These are phyloP conservation scores for Boletus barrowsii DNA, from an alignment of 768 basidiomycete genomes.

Conservation along the genomic window DNA sequence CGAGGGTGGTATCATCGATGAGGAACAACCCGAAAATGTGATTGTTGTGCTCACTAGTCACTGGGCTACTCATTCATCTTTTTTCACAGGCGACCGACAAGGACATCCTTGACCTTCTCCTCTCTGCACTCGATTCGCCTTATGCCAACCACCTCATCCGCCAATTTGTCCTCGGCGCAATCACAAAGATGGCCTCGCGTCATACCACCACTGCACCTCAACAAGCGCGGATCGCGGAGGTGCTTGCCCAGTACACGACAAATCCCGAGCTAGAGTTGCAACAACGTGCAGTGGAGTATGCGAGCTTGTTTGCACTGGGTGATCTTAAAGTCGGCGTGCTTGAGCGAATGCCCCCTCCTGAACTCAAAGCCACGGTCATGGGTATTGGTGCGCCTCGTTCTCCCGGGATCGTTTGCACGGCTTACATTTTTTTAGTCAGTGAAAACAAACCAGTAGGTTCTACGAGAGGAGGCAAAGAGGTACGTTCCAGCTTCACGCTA, in stretches of 20 bases:
- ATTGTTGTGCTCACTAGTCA: slow-evolving; percentile 12
- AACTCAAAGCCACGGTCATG: slow-evolving; percentile 95
- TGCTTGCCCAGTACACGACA: slow-evolving; percentile 79
- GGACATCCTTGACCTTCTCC: slow-evolving; percentile 81
- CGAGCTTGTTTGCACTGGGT: slow-evolving; percentile 73
- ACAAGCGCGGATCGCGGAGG: slow-evolving; percentile 74
- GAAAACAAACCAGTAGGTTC: slow-evolving; percentile 97
- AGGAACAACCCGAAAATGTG: slow-evolving; percentile 70
- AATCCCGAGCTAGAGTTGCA: slow-evolving; percentile 94
- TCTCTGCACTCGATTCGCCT: slow-evolving; percentile 87
- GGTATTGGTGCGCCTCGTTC: slow-evolving; percentile 64
- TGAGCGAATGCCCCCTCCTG: slow-evolving; percentile 99
- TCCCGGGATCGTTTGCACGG: background rate
- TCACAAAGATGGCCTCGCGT: slow-evolving; percentile 89
- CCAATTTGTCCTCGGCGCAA: slow-evolving; percentile 86
- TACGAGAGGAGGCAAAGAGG: slow-evolving; percentile 73
- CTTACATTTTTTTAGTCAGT: slow-evolving; percentile 56
- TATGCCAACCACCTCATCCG: slow-evolving; percentile 89
- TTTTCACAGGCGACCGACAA: slow-evolving; percentile 64
- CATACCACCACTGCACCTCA: slow-evolving; percentile 61
- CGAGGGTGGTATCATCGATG: slow-evolving; percentile 78
- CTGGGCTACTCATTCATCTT: background rate
- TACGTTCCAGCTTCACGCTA: slow-evolving; percentile 28
- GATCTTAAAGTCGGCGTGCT: slow-evolving; percentile 81
- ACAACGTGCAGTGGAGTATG: slow-evolving; percentile 94